Evolutionary conservation across 2,329 filamentous ascomycete genomes (phyloP).

Genomic region (Cytospora piceicola): DNA sequence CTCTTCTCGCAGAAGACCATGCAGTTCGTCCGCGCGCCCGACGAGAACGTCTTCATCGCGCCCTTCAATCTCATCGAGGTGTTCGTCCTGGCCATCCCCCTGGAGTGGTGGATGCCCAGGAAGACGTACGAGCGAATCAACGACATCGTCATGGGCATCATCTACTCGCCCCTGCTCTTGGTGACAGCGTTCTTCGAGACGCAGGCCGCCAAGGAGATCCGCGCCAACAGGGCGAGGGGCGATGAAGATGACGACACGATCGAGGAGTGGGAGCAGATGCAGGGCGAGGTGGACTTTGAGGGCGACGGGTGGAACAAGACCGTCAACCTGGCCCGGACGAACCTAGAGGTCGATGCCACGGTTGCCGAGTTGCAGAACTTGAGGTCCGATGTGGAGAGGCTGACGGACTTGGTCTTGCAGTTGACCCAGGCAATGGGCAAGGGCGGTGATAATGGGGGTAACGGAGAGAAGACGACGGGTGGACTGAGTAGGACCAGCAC

Average conservation of each 20-base stretch:
- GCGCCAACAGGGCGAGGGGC: conserved; percentile 73
- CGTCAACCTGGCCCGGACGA: conserved; percentile 75
- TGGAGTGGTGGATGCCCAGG: conserved; percentile 95
- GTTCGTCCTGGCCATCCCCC: conserved; percentile 73
- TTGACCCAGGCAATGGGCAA: conserved; percentile 34
- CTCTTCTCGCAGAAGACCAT: conserved; percentile 93
- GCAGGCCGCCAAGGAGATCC: conserved; percentile 67
- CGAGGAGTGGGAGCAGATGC: conserved; percentile 92
- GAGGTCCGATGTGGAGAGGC: conserved; percentile 59
- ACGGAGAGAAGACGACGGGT: conserved; percentile 21
- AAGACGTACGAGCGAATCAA: conserved; percentile 78
- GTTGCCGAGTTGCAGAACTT: conserved; percentile 70
- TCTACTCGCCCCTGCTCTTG: conserved; percentile 84
- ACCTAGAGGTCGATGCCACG: conserved; percentile 78
- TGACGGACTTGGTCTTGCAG: conserved; percentile 53
- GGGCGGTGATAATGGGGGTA: conserved; percentile 16
- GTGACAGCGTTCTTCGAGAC: conserved; percentile 76
- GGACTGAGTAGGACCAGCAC: conserved; percentile 27
- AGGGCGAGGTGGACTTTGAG: conserved; percentile 75
- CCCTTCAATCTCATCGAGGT: conserved; percentile 95
- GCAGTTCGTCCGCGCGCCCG: conserved; percentile 93
- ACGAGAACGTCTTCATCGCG: conserved; percentile 97
- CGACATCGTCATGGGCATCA: conserved; percentile 80
- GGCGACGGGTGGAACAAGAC: conserved; percentile 83
- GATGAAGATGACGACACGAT: conserved; percentile 87